A percentile compares a stretch with the other conserved stretches of the same genome.
Conservation (phyloP, 148 eudicot genomes). For the Arbutus unedo region DNA sequence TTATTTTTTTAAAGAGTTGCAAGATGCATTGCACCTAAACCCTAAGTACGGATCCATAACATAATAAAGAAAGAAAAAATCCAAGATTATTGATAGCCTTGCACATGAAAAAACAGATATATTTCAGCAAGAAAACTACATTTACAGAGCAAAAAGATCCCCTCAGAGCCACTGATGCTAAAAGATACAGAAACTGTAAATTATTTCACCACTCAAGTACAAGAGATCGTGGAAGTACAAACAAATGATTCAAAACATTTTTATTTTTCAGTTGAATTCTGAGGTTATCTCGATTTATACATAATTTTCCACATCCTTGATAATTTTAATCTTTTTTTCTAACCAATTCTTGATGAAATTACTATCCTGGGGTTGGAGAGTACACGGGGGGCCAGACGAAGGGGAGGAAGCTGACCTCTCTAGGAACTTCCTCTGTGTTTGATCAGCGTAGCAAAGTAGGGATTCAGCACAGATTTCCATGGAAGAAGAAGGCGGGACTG, state of each 20-base stretch:
- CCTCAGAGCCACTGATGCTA: background rate
- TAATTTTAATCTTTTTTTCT: slow-evolving; percentile 36
- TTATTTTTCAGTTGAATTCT: background rate
- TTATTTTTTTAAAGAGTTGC: too few species aligned
- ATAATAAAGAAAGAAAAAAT: too few species aligned
- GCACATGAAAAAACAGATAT: background rate
- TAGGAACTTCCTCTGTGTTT: slow-evolving; percentile 52
- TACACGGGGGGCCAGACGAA: slow-evolving; percentile 58
- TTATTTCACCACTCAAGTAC: background rate
- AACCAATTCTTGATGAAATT: slow-evolving; percentile 34
- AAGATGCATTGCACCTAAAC: too few species aligned
- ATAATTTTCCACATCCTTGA: slow-evolving; percentile 19
- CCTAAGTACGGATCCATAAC: too few species aligned
- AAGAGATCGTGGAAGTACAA: background rate
- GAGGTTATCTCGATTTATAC: background rate
- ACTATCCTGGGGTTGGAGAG: slow-evolving; percentile 34
- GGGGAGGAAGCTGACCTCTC: slow-evolving; percentile 58
- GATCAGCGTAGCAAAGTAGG: slow-evolving; percentile 73
- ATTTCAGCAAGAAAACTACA: background rate
- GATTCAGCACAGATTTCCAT: slow-evolving; percentile 61
- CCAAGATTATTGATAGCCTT: too few species aligned
- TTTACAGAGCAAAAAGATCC: background rate
- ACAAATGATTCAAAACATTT: background rate
- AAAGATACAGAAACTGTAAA: background rate
- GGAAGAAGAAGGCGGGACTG: slow-evolving; percentile 56